Evolutionary conservation across 495 filamentous ascomycete genomes (phyloP).

Genomic region (Penicillium atrosanguineum): DNA sequence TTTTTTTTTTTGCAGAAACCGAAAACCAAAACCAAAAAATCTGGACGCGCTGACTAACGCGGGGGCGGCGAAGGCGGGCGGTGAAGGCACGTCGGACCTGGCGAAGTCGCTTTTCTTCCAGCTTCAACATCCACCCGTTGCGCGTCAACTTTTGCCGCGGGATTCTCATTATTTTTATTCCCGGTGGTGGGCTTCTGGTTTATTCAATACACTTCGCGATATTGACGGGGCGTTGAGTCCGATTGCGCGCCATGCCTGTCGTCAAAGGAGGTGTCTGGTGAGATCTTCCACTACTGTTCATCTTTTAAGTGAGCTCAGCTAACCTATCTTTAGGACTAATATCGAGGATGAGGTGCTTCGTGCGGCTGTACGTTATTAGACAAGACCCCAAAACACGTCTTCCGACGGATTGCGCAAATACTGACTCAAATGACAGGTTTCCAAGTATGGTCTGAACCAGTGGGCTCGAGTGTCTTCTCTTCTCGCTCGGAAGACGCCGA

Average conservation of each 20-base stretch:
- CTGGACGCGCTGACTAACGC: conserved; percentile 38
- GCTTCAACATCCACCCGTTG: conserved; percentile 12
- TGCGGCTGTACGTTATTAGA: conserved; percentile 54
- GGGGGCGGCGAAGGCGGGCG: conserved; percentile 28
- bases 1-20: conserved; percentile 23
- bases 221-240: conserved; percentile 5
- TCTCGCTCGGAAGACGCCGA: conserved; percentile 94
- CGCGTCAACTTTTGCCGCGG: conserved; percentile 19
- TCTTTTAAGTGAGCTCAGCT: conserved; percentile 17
- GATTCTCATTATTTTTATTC: conserved; percentile 15
- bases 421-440: conserved; percentile 54
- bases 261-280: conserved; percentile 98
- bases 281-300: conserved; percentile 41
- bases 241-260: conserved; percentile 69
- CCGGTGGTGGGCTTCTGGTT: conserved; percentile 5
- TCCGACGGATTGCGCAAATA: conserved; percentile 1
- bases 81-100: conserved; percentile 14
- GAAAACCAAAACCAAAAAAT: conserved; percentile 28
- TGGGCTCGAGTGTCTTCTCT: conserved; percentile 98
- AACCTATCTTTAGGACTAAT: conserved; percentile 52
- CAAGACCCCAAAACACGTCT: background rate
- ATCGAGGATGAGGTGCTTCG: conserved; percentile 96
- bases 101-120: conserved; percentile 25
- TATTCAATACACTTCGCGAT: background rate
- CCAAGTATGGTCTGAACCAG: conserved; percentile 96